These are phyloP conservation scores for Mortierella sp. DNA, from an alignment of 371 early-diverging fungal species.

Conservation along the genomic window DNA sequence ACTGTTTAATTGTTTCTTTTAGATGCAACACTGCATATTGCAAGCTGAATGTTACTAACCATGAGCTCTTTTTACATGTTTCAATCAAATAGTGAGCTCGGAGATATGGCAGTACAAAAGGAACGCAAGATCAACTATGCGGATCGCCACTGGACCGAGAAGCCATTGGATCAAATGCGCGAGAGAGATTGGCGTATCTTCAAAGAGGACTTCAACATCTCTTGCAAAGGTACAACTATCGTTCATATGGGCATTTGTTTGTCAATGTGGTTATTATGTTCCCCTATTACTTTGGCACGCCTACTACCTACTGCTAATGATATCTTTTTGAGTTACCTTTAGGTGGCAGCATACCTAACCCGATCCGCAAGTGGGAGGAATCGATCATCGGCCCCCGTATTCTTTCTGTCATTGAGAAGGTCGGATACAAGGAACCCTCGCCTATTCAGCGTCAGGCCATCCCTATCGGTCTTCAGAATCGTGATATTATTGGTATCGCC, in stretches of 20 bases:
- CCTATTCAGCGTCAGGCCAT: constrained; percentile 99
- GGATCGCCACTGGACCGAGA: constrained; percentile 96
- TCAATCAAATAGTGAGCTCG: constrained; percentile 65
- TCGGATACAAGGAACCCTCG: constrained; percentile 96
- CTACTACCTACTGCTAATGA: not conserved
- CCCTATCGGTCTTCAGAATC: constrained; percentile 92
- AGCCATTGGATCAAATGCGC: constrained; percentile 91
- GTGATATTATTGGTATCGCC: constrained; percentile 98
- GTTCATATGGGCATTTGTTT: too few relatives aligned
- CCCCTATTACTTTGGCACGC: not conserved
- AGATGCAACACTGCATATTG: not conserved
- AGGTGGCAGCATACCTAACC: constrained; percentile 91
- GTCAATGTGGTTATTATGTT: not conserved
- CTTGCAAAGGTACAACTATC: constrained; percentile 82
- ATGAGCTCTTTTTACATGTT: not conserved
- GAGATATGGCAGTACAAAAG: constrained; percentile 72
- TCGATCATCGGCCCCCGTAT: constrained; percentile 79
- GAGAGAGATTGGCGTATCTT: constrained; percentile 99
- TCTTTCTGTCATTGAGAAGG: constrained; percentile 75
- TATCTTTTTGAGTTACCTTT: not conserved
- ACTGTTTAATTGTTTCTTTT: not conserved
- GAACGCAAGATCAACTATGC: constrained; percentile 84
- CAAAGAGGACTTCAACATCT: constrained; percentile 96
- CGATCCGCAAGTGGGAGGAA: constrained; percentile 94
- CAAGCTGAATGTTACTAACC: not conserved